Evolutionary conservation across 2,329 filamentous ascomycete species (phyloP).

Genomic region (Dryadomyces quercus-mongolicae): DNA sequence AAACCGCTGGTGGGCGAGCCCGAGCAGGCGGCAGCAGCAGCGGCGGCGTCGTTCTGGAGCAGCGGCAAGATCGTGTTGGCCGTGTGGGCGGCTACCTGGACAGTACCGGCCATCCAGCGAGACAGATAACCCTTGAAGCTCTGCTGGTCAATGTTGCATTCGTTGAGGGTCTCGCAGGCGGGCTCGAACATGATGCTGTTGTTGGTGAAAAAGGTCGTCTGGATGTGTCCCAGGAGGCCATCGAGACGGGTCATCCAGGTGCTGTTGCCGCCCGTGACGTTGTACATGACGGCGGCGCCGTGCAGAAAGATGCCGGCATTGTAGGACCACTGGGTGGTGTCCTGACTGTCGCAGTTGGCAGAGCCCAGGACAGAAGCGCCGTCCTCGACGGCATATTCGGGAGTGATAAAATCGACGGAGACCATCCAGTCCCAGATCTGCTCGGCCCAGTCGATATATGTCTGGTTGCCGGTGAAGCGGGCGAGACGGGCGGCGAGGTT

Average conservation of each 20-base stretch:
- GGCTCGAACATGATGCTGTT: constrained; percentile 48
- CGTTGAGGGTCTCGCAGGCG: constrained; percentile 48
- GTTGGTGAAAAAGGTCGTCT: constrained; percentile 41
- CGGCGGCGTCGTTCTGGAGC: constrained; percentile 36
- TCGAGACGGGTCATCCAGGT: constrained; percentile 46
- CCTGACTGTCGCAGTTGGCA: constrained; percentile 36
- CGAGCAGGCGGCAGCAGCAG: constrained; percentile 39
- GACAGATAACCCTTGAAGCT: constrained; percentile 66
- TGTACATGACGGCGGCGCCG: constrained; percentile 49
- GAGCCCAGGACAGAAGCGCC: constrained; percentile 31
- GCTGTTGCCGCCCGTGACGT: constrained; percentile 37
- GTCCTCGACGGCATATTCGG: constrained; percentile 44
- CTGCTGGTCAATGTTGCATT: constrained; percentile 60
- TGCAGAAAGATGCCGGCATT: constrained; percentile 56
- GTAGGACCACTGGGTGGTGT: constrained; percentile 55
- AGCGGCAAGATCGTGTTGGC: constrained; percentile 35
- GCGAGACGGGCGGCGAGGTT: constrained; percentile 60
- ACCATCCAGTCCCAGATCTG: constrained; percentile 57
- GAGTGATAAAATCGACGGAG: constrained; percentile 41
- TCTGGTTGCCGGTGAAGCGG: constrained; percentile 66
- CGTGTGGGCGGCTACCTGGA: constrained; percentile 42
- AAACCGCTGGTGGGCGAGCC: constrained; percentile 31
- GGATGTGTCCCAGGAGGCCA: constrained; percentile 41
- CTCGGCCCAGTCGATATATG: constrained; percentile 66
- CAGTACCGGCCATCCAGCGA: constrained; percentile 49